Percentiles rank a stretch among this genome's conserved stretches.
These are phyloP conservation scores for Prunus kanzakura DNA, from an alignment of 306 rosid genomes.

Conservation along the genomic window DNA sequence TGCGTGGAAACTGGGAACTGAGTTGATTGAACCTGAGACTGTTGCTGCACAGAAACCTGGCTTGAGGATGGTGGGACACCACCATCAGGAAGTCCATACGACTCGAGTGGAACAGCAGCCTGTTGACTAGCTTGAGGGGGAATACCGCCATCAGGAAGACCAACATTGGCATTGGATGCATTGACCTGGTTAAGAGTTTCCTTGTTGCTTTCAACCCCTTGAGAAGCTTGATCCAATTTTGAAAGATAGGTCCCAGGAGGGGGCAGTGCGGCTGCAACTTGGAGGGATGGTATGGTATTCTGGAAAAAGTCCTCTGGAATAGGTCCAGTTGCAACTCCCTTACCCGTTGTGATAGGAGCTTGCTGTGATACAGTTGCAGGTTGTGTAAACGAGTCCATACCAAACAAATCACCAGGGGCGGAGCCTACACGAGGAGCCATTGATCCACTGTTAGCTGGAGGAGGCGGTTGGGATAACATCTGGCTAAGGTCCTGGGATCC, in stretches of 20 bases:
- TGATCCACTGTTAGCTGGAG: constrained; percentile 44
- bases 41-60: constrained; percentile 49
- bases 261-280: constrained; percentile 77
- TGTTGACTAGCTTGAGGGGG: constrained; percentile 65
- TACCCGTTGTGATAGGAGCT: constrained; percentile 35
- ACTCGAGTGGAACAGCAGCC: constrained; percentile 40
- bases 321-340: constrained; percentile 58
- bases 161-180: constrained; percentile 45
- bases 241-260: constrained; percentile 93
- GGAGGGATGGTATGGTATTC: constrained; percentile 84
- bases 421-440: constrained; percentile 47
- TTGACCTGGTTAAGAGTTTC: constrained; percentile 40
- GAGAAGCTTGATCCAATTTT: constrained; percentile 49
- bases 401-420: constrained; percentile 66
- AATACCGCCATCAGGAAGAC: constrained; percentile 64
- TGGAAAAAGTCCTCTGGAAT: constrained; percentile 99
- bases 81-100: constrained; percentile 83
- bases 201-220: constrained; percentile 47
- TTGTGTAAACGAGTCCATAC: constrained; percentile 47
- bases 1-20: constrained; percentile 59
- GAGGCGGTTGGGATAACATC: constrained; percentile 48
- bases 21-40: constrained; percentile 45
- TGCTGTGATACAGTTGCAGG: constrained; percentile 56
- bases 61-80: constrained; percentile 70
- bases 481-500: constrained; percentile 77